phyloP scores from a whole-genome alignment of 805 yeast species.

The Lipomyces lipofer region DNA sequence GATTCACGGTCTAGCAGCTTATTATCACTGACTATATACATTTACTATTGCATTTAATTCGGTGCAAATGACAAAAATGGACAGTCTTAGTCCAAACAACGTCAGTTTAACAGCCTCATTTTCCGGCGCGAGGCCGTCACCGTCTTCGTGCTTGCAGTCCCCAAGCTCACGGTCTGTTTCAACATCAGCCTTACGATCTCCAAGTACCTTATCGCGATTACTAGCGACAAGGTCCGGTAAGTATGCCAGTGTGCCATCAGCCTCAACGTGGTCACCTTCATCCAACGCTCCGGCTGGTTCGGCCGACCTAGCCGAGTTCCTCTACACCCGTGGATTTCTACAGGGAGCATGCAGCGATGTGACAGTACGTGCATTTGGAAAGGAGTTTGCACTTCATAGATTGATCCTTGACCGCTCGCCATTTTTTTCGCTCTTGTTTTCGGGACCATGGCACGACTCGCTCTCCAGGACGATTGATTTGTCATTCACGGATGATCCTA shows the following conservation, averaged over 20 bases:
- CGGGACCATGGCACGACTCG: conserved; percentile 47
- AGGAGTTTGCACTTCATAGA: conserved; percentile 49
- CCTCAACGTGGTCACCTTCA: not conserved
- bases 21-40: not conserved
- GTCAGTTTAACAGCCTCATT: not conserved
- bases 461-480: conserved; percentile 35
- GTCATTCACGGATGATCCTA: conserved; percentile 43
- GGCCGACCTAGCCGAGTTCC: conserved; percentile 37
- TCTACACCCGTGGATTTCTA: conserved; percentile 45
- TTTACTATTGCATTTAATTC: too few species aligned
- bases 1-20: not conserved
- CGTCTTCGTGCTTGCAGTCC: not conserved
- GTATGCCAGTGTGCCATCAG: too few species aligned
- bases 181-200: not conserved
- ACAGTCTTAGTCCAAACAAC: too few species aligned
- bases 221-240: not conserved
- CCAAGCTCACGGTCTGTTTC: not conserved
- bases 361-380: conserved; percentile 49
- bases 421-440: conserved; percentile 50
- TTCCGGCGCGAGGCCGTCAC: not conserved
- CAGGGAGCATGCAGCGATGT: conserved; percentile 54
- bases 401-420: conserved; percentile 50
- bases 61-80: too few species aligned
- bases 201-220: not conserved
- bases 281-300: not conserved